These are phyloP conservation scores for Infundibulicybe gibba DNA, from an alignment of 768 basidiomycete species.

Conservation along the genomic window DNA sequence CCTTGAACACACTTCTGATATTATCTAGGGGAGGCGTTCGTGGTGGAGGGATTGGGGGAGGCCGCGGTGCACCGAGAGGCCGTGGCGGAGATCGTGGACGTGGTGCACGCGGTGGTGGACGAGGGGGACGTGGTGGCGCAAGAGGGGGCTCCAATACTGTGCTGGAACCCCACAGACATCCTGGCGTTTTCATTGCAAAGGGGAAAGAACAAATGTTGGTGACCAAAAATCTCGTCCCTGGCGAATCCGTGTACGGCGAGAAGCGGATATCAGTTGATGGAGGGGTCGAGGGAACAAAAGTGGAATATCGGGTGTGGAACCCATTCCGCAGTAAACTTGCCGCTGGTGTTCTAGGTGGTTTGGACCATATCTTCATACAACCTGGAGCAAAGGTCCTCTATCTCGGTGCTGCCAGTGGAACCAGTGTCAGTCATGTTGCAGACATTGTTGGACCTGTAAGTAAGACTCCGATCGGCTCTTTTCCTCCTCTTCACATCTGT, in stretches of 20 bases:
- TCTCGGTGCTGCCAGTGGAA: slow-evolving; percentile 96
- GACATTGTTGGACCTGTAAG: slow-evolving; percentile 96
- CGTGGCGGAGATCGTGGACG: slow-evolving; percentile 42
- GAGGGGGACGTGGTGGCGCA: slow-evolving; percentile 69
- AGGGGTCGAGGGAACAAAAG: slow-evolving; percentile 76
- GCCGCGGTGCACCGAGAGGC: slow-evolving; percentile 35
- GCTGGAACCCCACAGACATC: slow-evolving; percentile 92
- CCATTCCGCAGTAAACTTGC: slow-evolving; percentile 97
- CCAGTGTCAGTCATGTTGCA: slow-evolving; percentile 97
- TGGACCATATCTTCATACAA: slow-evolving; percentile 89
- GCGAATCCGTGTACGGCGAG: slow-evolving; percentile 97
- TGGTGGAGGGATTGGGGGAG: slow-evolving; percentile 33
- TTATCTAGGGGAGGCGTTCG: slow-evolving; percentile 25
- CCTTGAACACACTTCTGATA: background rate
- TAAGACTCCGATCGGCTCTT: slow-evolving; percentile 6
- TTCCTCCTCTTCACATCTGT: slow-evolving; percentile 9
- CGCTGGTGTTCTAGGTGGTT: slow-evolving; percentile 92
- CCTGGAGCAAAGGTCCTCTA: slow-evolving; percentile 97
- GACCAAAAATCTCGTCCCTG: slow-evolving; percentile 96
- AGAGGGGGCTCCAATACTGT: slow-evolving; percentile 85
- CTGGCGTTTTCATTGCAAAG: slow-evolving; percentile 94
- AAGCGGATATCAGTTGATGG: slow-evolving; percentile 90
- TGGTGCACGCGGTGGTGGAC: slow-evolving; percentile 45
- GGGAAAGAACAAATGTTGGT: slow-evolving; percentile 97
- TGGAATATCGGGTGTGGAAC: slow-evolving; percentile 99